Evolutionary conservation across 257 asterid genomes (phyloP), one percentile per base, ranked within the genome.

Genomic region (Galeopsis tetrahit): DNA sequence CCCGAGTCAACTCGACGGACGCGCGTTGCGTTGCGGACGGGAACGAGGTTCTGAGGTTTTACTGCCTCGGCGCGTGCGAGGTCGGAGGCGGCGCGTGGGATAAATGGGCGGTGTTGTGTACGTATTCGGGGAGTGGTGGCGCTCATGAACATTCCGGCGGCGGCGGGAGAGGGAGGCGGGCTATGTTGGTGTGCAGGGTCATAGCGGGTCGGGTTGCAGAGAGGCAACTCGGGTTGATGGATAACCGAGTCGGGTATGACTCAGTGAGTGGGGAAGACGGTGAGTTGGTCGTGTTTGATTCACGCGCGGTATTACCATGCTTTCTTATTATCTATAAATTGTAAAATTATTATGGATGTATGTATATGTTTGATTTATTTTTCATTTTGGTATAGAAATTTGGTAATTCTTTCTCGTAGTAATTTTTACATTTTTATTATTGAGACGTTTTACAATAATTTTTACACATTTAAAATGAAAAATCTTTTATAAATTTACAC

Each of bases 221-320:
- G 95, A 0, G 78, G 81, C 7, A 87, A 82, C 17, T 85, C 86
- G 55, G 71, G 11, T 34, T 76, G 14, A 77, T 46, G 33, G 87
- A 82, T 38, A 82, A 82, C 63, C 38, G 80, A 78, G 78, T 85
- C 0, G 91, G 95, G 35, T 92, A 63, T 11, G 98, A 92, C 61
- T 92, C 98, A 10, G 88, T 77, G 66, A 92, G 98, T 2, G 83
- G 84, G 57, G 71, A 73, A 59, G 40, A 52, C 10, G 68, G 57
- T 66, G 97, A 90, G 79, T 72, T 92, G 63, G 42, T 90, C 80
- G 96, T 92, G 4, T 87, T 83, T 72, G 87, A 88, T 88, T 87
- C 98, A 0, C 83, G 86, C 89, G 98, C 98, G 51, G 97, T 92
- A 46, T 94, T 92, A 77, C 98, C 98, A 63, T 92, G 98, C 81